Evolutionary conservation across 106 monocot species (phyloP).

Genomic region (Apostasia ramifera): DNA sequence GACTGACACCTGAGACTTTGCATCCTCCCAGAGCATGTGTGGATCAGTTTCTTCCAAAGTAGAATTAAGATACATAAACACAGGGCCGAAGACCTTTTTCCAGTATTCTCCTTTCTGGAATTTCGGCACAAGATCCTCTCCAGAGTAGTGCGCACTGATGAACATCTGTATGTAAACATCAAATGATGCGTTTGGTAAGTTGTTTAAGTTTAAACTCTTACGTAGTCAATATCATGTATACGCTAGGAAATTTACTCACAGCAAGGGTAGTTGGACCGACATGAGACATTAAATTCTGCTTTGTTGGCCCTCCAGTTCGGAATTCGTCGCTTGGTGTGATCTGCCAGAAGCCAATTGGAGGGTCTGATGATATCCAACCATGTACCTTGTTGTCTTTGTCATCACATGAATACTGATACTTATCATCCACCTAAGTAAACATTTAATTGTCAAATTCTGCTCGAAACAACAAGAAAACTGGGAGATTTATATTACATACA

Average conservation of each 20-base stretch:
- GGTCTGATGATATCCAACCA: slow-evolving; percentile 81
- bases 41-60: slow-evolving; percentile 27
- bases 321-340: slow-evolving; percentile 94
- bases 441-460: background rate
- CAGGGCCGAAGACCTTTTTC: slow-evolving; percentile 82
- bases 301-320: slow-evolving; percentile 68
- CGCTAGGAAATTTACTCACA: slow-evolving; percentile 33
- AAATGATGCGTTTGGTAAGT: too few species aligned
- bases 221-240: background rate
- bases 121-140: slow-evolving; percentile 50
- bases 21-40: slow-evolving; percentile 76
- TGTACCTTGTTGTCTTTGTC: slow-evolving; percentile 83
- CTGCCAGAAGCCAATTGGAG: slow-evolving; percentile 82
- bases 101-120: slow-evolving; percentile 71
- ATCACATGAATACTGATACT: slow-evolving; percentile 86
- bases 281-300: slow-evolving; percentile 85
- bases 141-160: slow-evolving; percentile 63
- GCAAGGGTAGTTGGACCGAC: slow-evolving; percentile 80
- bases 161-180: slow-evolving; percentile 48
- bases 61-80: slow-evolving; percentile 77
- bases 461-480: background rate
- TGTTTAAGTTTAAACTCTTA: too few species aligned
- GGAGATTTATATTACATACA: too few species aligned
- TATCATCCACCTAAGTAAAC: slow-evolving; percentile 77
- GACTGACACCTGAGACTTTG: slow-evolving; percentile 56